Base-by-base conservation (phyloP, 2,329 filamentous ascomycete genomes). In the Gremmenia infestans region DNA sequence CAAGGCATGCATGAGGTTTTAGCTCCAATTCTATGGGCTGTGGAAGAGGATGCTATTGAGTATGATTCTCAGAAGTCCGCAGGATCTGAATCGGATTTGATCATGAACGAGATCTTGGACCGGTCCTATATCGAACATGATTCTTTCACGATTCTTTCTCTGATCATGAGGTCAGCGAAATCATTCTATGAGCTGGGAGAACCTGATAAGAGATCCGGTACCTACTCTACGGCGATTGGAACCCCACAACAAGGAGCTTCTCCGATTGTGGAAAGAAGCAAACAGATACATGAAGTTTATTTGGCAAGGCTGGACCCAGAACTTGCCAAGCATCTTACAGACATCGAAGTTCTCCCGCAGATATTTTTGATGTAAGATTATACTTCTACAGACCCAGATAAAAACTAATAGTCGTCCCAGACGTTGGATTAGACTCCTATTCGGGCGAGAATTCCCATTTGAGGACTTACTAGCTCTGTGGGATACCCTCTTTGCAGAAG, bases 1-100 rank as follows among this genome's bases (percentile, higher is more conserved):
- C 94, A 99, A 74, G 94, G 94, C 11, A 99, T 99, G 93, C 94
- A 99, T 70, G 94, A 99, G 73, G 77, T 99, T 45, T 78, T 97
- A 14, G 94, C 94, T 0, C 92, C 94, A 0, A 85, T 99, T 39
- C 76, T 97, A 6, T 91, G 91, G 80, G 88, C 91, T 2, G 76
- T 97, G 5, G 85, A 92, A 63, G 80, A 86, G 64, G 94, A 99
- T 73, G 87, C 92, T 6, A 76, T 96, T 50, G 80, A 89, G 25
- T 39, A 35, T 6, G 55, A 48, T 15, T 50, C 53, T 36, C 48
- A 50, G 76, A 22, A 68, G 76, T 43, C 81, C 17, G 8, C 54
- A 3, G 51, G n/a, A 14, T 39, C 35, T 40, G 50, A 59, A 23
- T 32, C 43, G 32, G 68, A 68, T 48, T 36, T 19, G n/a, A 25